Conservation (phyloP, 371 early-diverging fungal species). For the Coemansia sp. region DNA sequence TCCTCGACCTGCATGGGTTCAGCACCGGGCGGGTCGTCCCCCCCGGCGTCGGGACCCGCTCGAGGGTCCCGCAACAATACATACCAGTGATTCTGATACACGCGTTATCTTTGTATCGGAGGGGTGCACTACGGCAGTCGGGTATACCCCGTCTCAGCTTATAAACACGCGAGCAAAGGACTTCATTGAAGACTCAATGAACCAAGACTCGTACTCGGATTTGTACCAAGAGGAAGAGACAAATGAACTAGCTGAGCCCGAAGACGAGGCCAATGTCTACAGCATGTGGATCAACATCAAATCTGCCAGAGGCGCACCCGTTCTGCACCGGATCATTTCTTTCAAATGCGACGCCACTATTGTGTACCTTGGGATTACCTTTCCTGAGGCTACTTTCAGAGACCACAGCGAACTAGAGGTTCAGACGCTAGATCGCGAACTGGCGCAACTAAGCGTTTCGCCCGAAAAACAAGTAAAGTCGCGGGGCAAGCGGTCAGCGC, state of each 20-base stretch:
- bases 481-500: not conserved
- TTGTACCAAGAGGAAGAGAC: constrained; percentile 1
- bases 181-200: constrained; percentile 33
- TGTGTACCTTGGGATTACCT: constrained; percentile 21
- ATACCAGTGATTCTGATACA: constrained; percentile 10
- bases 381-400: constrained; percentile 28
- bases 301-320: constrained; percentile 15
- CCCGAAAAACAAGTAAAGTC: not conserved
- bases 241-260: too few relatives aligned
- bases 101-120: constrained; percentile 36
- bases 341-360: constrained; percentile 40
- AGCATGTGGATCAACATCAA: constrained; percentile 43
- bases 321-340: constrained; percentile 29
- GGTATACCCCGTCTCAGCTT: constrained; percentile 24
- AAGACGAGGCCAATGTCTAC: constrained; percentile 33
- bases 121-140: constrained; percentile 27
- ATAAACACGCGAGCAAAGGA: constrained; percentile 20
- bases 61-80: too few relatives aligned
- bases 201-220: constrained; percentile 14
- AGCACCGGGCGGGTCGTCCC: too few relatives aligned
- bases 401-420: constrained; percentile 27
- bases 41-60: too few relatives aligned
- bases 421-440: constrained; percentile 39
- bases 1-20: too few relatives aligned
- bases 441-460: constrained; percentile 24